Evolutionary conservation across 2,329 filamentous ascomycete genomes (phyloP).

Genomic region (Monilinia aucupariae): DNA sequence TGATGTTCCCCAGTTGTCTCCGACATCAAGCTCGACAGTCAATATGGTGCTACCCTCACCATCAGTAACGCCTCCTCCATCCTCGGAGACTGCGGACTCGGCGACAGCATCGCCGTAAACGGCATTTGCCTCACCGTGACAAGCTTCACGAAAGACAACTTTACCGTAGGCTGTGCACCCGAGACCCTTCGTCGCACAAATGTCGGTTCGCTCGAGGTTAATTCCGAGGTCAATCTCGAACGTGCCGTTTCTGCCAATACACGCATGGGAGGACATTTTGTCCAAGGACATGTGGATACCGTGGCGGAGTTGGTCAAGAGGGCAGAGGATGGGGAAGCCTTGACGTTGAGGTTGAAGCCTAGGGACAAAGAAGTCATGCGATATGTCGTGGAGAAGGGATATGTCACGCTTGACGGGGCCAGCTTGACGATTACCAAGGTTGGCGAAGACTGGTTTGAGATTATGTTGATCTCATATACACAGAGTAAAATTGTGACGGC

Average conservation of each 20-base stretch:
- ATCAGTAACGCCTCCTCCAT: slow-evolving; percentile 68
- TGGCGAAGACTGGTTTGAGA: slow-evolving; percentile 79
- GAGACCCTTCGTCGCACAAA: slow-evolving; percentile 96
- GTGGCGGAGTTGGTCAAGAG: slow-evolving; percentile 69
- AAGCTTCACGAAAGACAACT: slow-evolving; percentile 54
- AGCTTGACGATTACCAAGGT: slow-evolving; percentile 89
- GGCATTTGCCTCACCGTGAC: slow-evolving; percentile 94
- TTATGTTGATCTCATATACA: slow-evolving; percentile 97
- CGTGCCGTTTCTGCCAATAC: slow-evolving; percentile 85
- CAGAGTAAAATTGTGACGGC: slow-evolving; percentile 72
- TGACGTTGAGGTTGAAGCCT: slow-evolving; percentile 79
- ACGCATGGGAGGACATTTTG: slow-evolving; percentile 96
- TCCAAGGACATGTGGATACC: slow-evolving; percentile 95
- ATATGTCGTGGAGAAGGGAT: slow-evolving; percentile 96
- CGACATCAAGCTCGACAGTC: slow-evolving; percentile 72
- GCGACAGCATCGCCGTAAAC: slow-evolving; percentile 93
- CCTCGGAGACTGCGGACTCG: slow-evolving; percentile 75
- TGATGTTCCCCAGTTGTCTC: slow-evolving; percentile 61
- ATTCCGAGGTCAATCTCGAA: slow-evolving; percentile 81
- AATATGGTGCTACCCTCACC: slow-evolving; percentile 83
- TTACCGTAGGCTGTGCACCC: slow-evolving; percentile 90
- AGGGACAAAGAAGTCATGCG: slow-evolving; percentile 62
- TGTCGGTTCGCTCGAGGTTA: slow-evolving; percentile 65
- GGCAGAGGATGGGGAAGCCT: slow-evolving; percentile 79
- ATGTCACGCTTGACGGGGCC: slow-evolving; percentile 87